Base-by-base conservation (phyloP, 768 basidiomycete genomes). In the Calocera cornea region DNA sequence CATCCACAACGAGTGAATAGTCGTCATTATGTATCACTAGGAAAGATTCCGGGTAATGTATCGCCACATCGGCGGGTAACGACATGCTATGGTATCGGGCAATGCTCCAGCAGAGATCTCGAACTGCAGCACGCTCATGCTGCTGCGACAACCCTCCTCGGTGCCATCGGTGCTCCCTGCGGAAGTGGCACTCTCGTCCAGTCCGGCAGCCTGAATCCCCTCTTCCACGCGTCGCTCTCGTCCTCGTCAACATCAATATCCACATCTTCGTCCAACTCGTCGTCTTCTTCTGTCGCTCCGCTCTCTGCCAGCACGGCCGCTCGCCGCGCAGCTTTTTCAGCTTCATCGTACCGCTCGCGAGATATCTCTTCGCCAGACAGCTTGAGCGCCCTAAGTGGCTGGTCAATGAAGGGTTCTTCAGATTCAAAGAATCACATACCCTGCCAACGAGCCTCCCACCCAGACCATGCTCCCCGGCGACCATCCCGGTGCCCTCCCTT, bases 401-500 rank as follows among this genome's bases (percentile, higher is more conserved):
- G 67, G 34, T 24, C 29, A 36, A 22, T 36, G 34, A 31, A 19
- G 64, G 65, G 27, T 11, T 63, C 34, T 27, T 29, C 36, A 38
- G 24, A 65, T 47, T 66, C 14, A 33, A 10, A 22, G 33, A 41
- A 60, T 19, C 33, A 54, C 86, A 70, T 76, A 93, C 88, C 95
- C 95, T 1, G 94, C 92, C 22, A 98, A 75, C 24, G 91, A 93
- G 0, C 92, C 95, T 2, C 95, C 95, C 12, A 99, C 86, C 95
- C 95, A 99, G 0, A 88, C 83, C 77, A 95, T 80, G 36, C 86
- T 80, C 0, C 87, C 85, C 1, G 93, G 89, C 2, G 87, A 79
- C 77, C 95, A 97, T 0, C 90, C 88, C 0, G 95, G 95, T 0
- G 92, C 93, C 71, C 85, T 88, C 1, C 93, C 95, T 50, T 41